Conservation (phyloP, 139 green algal genomes). For the Spirogloea muscicola region DNA sequence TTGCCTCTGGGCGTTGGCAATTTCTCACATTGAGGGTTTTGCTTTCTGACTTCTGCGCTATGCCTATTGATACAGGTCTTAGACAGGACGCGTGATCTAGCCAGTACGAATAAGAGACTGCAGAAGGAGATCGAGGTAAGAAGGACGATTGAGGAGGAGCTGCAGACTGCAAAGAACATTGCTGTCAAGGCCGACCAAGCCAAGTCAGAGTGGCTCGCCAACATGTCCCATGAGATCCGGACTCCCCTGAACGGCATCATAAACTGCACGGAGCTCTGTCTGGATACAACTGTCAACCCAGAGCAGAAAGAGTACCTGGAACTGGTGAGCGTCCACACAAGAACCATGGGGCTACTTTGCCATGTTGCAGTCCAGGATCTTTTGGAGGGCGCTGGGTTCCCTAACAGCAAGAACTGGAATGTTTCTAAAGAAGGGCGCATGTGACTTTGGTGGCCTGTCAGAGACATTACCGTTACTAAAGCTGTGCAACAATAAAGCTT, state of each 20-base stretch:
- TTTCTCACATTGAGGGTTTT: too few relatives aligned
- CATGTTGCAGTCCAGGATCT: too few relatives aligned
- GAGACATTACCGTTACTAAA: too few relatives aligned
- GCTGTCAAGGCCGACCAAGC: slow-evolving; percentile 15
- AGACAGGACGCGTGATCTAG: slow-evolving; percentile 26
- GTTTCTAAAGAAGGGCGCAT: too few relatives aligned
- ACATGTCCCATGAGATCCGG: slow-evolving; percentile 36
- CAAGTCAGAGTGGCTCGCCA: slow-evolving; percentile 33
- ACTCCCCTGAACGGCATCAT: slow-evolving; percentile 40
- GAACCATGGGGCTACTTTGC: too few relatives aligned
- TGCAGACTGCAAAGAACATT: slow-evolving; percentile 9
- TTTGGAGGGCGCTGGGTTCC: too few relatives aligned
- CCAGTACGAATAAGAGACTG: slow-evolving; percentile 6
- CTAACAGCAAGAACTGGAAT: too few relatives aligned
- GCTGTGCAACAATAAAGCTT: too few relatives aligned
- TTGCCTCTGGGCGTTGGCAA: too few relatives aligned
- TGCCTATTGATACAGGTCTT: too few relatives aligned
- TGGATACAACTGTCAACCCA: slow-evolving; percentile 21
- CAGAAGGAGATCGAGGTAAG: slow-evolving; percentile 17
- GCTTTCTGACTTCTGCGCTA: too few relatives aligned
- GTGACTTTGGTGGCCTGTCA: too few relatives aligned
- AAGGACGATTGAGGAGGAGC: slow-evolving; percentile 19
- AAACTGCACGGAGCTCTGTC: slow-evolving; percentile 34
- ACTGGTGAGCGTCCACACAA: slow-evolving; percentile 13
- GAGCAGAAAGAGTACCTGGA: slow-evolving; percentile 38